Evolutionary conservation across 2,329 filamentous ascomycete genomes (phyloP).

Genomic region (Sarocladium kiliense): DNA sequence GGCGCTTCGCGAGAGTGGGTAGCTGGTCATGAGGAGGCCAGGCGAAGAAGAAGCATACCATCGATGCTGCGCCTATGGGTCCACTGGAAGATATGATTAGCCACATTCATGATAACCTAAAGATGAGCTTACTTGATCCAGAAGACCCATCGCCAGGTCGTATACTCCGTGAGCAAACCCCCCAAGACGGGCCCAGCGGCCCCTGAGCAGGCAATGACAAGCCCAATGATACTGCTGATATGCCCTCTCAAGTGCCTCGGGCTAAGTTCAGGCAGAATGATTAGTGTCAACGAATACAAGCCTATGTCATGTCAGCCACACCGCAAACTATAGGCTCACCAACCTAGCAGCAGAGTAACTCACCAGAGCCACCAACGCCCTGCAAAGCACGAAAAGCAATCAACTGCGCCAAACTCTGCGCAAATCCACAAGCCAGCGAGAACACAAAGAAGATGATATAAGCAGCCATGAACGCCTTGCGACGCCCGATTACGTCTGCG

Average conservation of each 20-base stretch:
- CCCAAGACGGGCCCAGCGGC: conserved; percentile 50
- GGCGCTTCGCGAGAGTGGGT: conserved; percentile 29
- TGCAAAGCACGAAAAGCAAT: conserved; percentile 44
- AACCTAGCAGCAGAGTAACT: too few relatives aligned
- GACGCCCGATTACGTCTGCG: conserved; percentile 50
- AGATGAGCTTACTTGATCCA: conserved; percentile 58
- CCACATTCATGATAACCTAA: too few relatives aligned
- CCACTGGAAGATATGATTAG: conserved; percentile 38
- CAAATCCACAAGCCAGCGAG: conserved; percentile 47
- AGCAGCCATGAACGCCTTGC: conserved; percentile 42
- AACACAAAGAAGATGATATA: conserved; percentile 51
- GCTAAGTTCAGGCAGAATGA: conserved; percentile 46
- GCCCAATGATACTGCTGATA: conserved; percentile 42
- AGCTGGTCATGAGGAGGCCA: conserved; percentile 44
- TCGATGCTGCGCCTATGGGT: conserved; percentile 42
- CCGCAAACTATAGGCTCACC: too few relatives aligned
- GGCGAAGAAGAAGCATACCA: conserved; percentile 39
- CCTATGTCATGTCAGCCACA: too few relatives aligned
- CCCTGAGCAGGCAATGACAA: conserved; percentile 44
- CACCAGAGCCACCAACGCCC: conserved; percentile 46
- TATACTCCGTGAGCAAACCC: conserved; percentile 43
- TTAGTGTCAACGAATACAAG: conserved; percentile 51
- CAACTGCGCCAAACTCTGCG: conserved; percentile 32
- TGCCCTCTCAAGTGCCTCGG: conserved; percentile 33
- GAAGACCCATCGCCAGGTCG: conserved; percentile 51